Percentiles rank a stretch among this genome's conserved stretches.
Evolutionary conservation across 257 asterid species (phyloP).

Genomic region (Haberlea rhodopensis): DNA sequence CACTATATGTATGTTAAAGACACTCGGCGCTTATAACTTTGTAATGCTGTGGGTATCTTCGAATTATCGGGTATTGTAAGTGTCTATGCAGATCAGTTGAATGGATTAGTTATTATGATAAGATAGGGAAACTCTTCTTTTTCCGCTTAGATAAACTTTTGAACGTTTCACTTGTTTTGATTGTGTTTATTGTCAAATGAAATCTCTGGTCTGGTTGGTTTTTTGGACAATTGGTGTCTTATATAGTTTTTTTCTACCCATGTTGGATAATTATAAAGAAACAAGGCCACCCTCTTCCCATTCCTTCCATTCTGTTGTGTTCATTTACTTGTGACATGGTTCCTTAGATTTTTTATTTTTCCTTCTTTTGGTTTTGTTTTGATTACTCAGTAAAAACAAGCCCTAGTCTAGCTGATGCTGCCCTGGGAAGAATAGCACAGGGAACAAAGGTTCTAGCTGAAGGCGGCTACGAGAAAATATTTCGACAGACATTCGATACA

Average conservation of each 20-base stretch:
- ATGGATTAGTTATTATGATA: too few species aligned
- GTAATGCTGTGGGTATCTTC: neutral
- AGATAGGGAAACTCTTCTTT: neutral
- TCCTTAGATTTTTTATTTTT: slow-evolving; percentile 1
- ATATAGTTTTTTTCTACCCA: too few species aligned
- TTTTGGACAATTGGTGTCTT: too few species aligned
- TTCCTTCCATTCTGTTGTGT: neutral
- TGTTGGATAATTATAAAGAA: too few species aligned
- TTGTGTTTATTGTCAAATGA: neutral
- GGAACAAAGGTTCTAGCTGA: slow-evolving; percentile 96
- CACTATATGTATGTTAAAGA: too few species aligned
- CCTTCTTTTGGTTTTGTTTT: slow-evolving; percentile 15
- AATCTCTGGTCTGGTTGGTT: neutral
- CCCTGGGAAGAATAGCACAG: slow-evolving; percentile 95
- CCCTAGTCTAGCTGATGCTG: slow-evolving; percentile 92
- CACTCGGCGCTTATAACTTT: neutral
- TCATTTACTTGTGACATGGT: neutral
- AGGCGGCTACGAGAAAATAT: slow-evolving; percentile 97
- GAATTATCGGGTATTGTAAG: neutral
- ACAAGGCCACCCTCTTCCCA: neutral
- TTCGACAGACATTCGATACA: slow-evolving; percentile 88
- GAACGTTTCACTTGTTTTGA: neutral
- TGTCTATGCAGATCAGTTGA: too few species aligned
- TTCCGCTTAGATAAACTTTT: too few species aligned
- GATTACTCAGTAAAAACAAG: slow-evolving; percentile 77